These are phyloP conservation scores for Alopecurus myosuroides DNA, from an alignment of 176 grass and related monocot genomes.

Conservation along the genomic window DNA sequence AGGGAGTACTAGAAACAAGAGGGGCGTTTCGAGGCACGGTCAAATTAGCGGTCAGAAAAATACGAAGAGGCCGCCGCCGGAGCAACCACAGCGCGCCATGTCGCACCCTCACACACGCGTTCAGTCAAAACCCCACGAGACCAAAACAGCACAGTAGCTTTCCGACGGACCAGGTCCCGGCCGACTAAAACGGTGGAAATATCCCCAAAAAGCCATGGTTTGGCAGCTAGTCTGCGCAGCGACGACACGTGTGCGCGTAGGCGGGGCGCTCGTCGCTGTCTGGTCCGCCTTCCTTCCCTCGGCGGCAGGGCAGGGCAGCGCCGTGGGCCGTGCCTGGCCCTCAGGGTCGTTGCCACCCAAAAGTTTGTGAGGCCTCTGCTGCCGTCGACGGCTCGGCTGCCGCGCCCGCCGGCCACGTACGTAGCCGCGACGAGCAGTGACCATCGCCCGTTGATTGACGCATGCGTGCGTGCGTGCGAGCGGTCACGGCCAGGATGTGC, in stretches of 20 bases:
- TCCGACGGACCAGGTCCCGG: neutral
- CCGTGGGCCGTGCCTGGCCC: conserved; percentile 14
- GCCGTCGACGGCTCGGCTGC: neutral
- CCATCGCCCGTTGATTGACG: neutral
- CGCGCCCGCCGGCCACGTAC: neutral
- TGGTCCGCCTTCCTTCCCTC: conserved; percentile 15
- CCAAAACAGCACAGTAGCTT: neutral
- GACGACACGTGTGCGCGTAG: neutral
- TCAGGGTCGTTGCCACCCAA: conserved; percentile 26
- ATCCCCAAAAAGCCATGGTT: conserved; percentile 21
- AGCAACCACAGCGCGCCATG: too few species aligned
- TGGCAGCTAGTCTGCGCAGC: conserved; percentile 4
- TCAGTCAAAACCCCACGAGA: conserved; percentile 7
- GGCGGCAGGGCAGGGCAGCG: conserved; percentile 43
- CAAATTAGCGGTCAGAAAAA: too few species aligned
- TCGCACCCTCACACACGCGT: neutral
- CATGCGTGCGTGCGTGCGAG: neutral
- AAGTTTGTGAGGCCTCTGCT: neutral
- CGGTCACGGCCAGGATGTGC: neutral
- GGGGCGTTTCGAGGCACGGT: too few species aligned
- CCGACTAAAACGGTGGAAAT: neutral
- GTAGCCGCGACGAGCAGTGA: neutral
- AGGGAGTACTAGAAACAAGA: too few species aligned
- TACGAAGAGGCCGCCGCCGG: too few species aligned
- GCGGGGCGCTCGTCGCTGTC: conserved; percentile 4